Base-by-base conservation (phyloP, 495 filamentous ascomycete genomes). In the Aspergillus incahuasiensis region DNA sequence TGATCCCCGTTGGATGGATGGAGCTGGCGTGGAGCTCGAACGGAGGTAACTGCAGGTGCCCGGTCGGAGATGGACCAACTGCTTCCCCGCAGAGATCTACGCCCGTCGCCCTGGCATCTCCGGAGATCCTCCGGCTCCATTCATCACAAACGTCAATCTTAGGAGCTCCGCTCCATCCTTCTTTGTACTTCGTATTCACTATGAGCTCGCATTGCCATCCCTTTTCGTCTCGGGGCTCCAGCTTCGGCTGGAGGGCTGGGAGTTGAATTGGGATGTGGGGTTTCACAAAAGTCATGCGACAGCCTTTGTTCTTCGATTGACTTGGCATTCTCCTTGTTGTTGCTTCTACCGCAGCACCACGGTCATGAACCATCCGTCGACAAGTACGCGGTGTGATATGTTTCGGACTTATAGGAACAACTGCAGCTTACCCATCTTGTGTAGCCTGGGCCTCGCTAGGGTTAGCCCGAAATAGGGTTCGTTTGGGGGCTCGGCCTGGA, bases 31-130 rank as follows among this genome's bases (percentile, higher is more conserved):
- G 46, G 34, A 56, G 45, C 32, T 49, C 49, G 35, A 35, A 49
- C 39, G 35, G 21, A 16, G 46, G 41, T 8, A 28, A 28, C 43
- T 21, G n/a, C 53, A 53, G 53, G 54, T 65, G 49, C 38, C 34
- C 34, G 48, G 48, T 50, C 32, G 48, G 34, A 50, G 34, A 6
- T 50, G 46, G 13, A 49, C 12, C 28, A 34, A 22, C 45, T 28
- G 25, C 25, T 28, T 39, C 47, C 49, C 49, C 49, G 39, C 38
- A 52, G 16, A 15, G 25, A 34, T 35, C 32, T 5, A 6, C 32
- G 32, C 32, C 32, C 32, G 6, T 11, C 32, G 32, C 32, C 32
- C 32, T 35, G 32, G 8, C 6, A 6, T 35, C 12, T 15, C 32
- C 32, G 32, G 12, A 35, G 12, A 35, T 35, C 32, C 32, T 15